Evolutionary conservation across 768 basidiomycete genomes (phyloP).

Genomic region (Podaxis mareebaensis): DNA sequence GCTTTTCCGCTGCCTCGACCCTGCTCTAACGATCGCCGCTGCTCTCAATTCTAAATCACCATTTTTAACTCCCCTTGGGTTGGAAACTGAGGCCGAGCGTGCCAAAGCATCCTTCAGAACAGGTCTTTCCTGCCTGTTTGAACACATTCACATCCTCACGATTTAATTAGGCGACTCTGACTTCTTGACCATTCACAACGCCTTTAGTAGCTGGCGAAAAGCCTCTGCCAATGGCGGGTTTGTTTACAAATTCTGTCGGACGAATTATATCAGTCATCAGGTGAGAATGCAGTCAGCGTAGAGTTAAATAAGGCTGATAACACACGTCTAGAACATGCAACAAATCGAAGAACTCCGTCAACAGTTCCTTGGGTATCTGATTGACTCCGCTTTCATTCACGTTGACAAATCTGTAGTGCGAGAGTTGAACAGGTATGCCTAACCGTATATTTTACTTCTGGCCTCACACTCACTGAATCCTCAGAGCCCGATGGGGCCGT

Average conservation of each 20-base stretch:
- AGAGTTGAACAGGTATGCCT: conserved; percentile 64
- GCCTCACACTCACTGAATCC: neutral
- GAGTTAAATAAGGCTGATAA: conserved; percentile 2
- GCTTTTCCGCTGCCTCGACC: conserved; percentile 88
- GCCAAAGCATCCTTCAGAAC: conserved; percentile 79
- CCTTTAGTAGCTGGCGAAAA: conserved; percentile 84
- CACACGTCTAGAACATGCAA: conserved; percentile 68
- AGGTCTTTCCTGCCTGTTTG: conserved; percentile 44
- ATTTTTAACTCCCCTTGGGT: conserved; percentile 86
- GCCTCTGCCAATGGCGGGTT: conserved; percentile 60
- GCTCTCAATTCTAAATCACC: conserved; percentile 92
- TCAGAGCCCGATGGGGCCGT: conserved; percentile 74
- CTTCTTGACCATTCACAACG: conserved; percentile 91
- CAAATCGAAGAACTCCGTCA: conserved; percentile 96
- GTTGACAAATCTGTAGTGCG: conserved; percentile 64
- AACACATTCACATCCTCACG: conserved; percentile 8
- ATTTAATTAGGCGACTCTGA: conserved; percentile 78
- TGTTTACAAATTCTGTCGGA: conserved; percentile 76
- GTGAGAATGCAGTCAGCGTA: conserved; percentile 32
- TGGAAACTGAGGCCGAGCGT: conserved; percentile 82
- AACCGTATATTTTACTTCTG: conserved; percentile 1
- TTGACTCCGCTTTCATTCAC: conserved; percentile 84
- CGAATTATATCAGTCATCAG: conserved; percentile 83
- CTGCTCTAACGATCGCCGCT: conserved; percentile 95
- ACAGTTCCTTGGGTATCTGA: conserved; percentile 83